Conservation (phyloP, 352 stramenopile species). For the Pythium plurisporium region DNA sequence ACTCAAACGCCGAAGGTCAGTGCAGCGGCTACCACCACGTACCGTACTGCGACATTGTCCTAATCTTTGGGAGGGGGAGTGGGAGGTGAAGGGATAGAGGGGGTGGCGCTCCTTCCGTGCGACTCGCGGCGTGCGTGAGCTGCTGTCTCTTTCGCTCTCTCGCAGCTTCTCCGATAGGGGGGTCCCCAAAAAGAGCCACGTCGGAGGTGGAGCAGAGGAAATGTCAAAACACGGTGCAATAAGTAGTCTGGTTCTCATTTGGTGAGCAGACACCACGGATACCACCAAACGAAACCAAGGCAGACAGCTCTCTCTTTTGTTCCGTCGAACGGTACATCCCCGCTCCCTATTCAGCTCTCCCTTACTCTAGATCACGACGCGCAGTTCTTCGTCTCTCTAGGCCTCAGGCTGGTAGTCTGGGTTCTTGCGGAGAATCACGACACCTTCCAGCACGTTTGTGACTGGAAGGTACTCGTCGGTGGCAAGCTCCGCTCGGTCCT, state of each 20-base stretch:
- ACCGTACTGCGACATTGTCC: constrained; percentile 20
- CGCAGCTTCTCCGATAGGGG: too few relatives aligned
- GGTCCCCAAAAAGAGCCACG: constrained; percentile 22
- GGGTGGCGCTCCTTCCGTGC: too few relatives aligned
- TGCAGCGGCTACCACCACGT: too few relatives aligned
- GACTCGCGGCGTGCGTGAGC: too few relatives aligned
- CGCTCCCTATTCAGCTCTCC: not conserved
- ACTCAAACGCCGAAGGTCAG: too few relatives aligned
- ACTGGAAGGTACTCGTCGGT: constrained; percentile 96
- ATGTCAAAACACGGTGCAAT: constrained; percentile 12
- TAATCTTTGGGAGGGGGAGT: not conserved
- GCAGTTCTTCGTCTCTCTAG: constrained; percentile 28
- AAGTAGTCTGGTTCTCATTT: not conserved
- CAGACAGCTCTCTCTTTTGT: not conserved
- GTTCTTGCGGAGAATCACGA: constrained; percentile 99
- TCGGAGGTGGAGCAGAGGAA: constrained; percentile 4
- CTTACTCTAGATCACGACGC: constrained; percentile 11
- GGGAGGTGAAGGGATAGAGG: too few relatives aligned
- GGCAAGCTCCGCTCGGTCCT: constrained; percentile 97
- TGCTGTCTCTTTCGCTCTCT: not conserved
- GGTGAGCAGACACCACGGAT: not conserved
- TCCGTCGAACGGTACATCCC: too few relatives aligned
- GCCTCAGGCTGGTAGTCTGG: constrained; percentile 86
- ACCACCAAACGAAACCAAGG: not conserved
- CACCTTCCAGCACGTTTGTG: constrained; percentile 96